Evolutionary conservation across 73 alveolate species (phyloP).

Genomic region (Paramecium octaurelia): DNA sequence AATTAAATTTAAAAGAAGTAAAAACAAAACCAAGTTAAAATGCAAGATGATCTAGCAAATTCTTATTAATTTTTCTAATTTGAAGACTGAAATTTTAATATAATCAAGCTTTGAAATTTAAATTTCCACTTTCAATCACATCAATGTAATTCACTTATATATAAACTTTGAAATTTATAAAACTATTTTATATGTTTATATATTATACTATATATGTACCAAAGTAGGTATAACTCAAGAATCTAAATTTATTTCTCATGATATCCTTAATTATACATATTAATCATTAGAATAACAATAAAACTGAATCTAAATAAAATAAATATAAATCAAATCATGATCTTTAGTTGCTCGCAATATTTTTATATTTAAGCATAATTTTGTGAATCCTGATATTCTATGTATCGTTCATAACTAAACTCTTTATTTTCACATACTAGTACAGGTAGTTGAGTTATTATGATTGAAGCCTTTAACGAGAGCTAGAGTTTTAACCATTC

Average conservation of each 20-base stretch:
- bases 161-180: too few species aligned
- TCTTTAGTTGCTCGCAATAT: background rate
- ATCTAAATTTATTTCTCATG: too few species aligned
- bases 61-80: too few species aligned
- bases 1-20: too few species aligned
- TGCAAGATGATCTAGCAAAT: too few species aligned
- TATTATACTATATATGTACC: too few species aligned
- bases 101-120: background rate
- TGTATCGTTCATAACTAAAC: background rate
- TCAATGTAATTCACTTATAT: too few species aligned
- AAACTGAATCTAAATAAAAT: background rate
- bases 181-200: too few species aligned
- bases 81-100: background rate
- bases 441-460: background rate
- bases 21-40: too few species aligned
- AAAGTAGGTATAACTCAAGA: too few species aligned
- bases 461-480: background rate
- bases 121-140: too few species aligned
- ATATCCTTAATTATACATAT: too few species aligned
- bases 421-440: background rate
- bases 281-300: background rate
- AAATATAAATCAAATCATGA: background rate
- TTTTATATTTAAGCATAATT: background rate
- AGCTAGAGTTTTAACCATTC: constrained; percentile 18
- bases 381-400: background rate